phyloP scores from a whole-genome alignment of 1,284 basidiomycete species.

The Pseudozyma hubeiensis region DNA sequence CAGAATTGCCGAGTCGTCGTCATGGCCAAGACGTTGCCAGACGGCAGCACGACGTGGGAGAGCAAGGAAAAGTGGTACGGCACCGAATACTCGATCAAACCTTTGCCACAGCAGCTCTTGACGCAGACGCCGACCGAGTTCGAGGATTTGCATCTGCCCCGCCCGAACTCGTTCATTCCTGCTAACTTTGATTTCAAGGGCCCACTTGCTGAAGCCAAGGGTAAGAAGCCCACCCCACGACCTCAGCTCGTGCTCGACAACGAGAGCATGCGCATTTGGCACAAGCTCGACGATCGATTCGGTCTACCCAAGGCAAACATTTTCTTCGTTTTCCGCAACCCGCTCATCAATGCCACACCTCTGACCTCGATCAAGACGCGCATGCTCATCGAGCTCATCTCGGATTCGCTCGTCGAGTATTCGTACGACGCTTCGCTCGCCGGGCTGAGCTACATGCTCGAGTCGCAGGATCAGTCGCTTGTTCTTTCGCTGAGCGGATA shows the following conservation, averaged over 20 bases:
- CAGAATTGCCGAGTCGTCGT: conserved; percentile 79
- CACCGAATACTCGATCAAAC: conserved; percentile 64
- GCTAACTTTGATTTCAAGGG: conserved; percentile 56
- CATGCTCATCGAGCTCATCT: conserved; percentile 86
- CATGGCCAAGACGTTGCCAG: conserved; percentile 75
- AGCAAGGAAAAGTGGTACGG: conserved; percentile 67
- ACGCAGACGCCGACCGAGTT: conserved; percentile 34
- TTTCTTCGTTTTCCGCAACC: conserved; percentile 65
- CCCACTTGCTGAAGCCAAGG: conserved; percentile 32
- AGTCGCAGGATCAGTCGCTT: conserved; percentile 78
- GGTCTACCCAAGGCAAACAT: conserved; percentile 68
- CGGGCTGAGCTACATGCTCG: conserved; percentile 83
- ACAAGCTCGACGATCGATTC: conserved; percentile 68
- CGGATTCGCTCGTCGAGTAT: conserved; percentile 88
- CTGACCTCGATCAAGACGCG: conserved; percentile 71
- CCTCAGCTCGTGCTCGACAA: conserved; percentile 61
- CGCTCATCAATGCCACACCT: conserved; percentile 67
- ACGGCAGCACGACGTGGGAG: conserved; percentile 58
- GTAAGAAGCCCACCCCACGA: conserved; percentile 56
- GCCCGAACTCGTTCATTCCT: conserved; percentile 66
- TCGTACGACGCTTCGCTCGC: conserved; percentile 93
- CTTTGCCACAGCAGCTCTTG: conserved; percentile 51
- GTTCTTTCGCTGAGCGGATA: conserved; percentile 83
- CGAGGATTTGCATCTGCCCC: conserved; percentile 62
- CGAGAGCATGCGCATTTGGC: conserved; percentile 63